Conservation (phyloP, 768 basidiomycete species). For the Lentinula aciculospora region DNA sequence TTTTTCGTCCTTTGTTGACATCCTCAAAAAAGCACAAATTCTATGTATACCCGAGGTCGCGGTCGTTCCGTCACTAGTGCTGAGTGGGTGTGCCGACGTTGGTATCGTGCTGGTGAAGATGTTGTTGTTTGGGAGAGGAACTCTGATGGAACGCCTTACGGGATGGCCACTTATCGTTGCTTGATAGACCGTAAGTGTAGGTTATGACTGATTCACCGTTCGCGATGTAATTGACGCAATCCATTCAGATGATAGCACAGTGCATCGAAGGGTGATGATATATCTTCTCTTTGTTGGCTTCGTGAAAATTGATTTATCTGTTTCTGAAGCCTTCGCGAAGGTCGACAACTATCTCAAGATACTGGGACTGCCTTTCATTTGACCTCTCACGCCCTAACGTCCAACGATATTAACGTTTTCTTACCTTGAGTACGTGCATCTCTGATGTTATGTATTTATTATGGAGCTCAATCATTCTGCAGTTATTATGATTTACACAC, state of each 20-base stretch:
- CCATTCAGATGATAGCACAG: background rate
- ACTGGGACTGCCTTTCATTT: background rate
- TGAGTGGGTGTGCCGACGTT: background rate
- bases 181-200: background rate
- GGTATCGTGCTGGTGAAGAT: background rate
- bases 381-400: background rate
- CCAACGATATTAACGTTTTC: background rate
- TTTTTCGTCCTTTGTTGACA: background rate
- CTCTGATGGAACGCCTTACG: background rate
- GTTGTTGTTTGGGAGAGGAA: background rate
- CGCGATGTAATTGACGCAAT: background rate
- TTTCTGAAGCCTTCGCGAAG: background rate
- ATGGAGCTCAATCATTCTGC: too few species aligned
- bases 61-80: background rate
- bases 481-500: background rate
- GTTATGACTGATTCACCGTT: background rate
- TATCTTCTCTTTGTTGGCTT: background rate
- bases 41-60: background rate
- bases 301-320: background rate
- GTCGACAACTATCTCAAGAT: background rate
- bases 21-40: background rate
- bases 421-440: too few species aligned
- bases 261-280: background rate
- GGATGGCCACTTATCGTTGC: background rate
- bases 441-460: too few species aligned